A percentile compares a stretch with the other conserved stretches of the same genome.
phyloP scores from a whole-genome alignment of 805 yeast species.

The Wickerhamiella brachini region DNA sequence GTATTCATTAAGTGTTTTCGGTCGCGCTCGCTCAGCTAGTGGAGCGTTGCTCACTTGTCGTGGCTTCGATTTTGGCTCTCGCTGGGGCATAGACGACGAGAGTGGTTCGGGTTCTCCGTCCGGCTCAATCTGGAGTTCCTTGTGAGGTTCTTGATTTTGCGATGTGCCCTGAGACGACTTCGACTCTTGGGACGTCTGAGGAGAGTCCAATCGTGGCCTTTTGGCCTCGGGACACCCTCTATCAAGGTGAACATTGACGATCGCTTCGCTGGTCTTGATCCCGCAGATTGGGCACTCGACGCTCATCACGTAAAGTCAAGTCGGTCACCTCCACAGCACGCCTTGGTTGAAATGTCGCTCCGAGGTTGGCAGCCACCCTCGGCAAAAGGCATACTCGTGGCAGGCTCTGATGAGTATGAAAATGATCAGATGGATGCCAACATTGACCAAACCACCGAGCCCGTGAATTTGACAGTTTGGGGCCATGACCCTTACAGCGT shows the following conservation, averaged over 20 bases:
- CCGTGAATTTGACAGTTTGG: conserved; percentile 22
- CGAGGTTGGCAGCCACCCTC: background rate
- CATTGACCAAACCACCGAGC: background rate
- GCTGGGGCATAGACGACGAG: background rate
- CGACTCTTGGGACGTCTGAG: background rate
- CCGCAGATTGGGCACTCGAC: conserved; percentile 24
- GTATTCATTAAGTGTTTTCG: conserved; percentile 49
- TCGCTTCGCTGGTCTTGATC: conserved; percentile 18
- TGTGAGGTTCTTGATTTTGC: background rate
- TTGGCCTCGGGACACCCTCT: conserved; percentile 21
- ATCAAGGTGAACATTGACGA: conserved; percentile 24
- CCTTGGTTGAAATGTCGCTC: background rate
- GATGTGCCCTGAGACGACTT: background rate
- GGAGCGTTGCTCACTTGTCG: conserved; percentile 26
- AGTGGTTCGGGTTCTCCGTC: background rate
- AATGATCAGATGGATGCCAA: background rate
- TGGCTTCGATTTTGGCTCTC: background rate
- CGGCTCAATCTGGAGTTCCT: background rate
- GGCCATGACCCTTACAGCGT: conserved; percentile 57
- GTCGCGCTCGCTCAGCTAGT: conserved; percentile 74
- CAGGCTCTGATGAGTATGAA: background rate
- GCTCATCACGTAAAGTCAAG: conserved; percentile 1
- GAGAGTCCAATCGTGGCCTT: background rate
- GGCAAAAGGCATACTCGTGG: background rate
- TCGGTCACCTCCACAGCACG: background rate